phyloP scores from a whole-genome alignment of 208 protist species.

The Trypanosoma rangeli region DNA sequence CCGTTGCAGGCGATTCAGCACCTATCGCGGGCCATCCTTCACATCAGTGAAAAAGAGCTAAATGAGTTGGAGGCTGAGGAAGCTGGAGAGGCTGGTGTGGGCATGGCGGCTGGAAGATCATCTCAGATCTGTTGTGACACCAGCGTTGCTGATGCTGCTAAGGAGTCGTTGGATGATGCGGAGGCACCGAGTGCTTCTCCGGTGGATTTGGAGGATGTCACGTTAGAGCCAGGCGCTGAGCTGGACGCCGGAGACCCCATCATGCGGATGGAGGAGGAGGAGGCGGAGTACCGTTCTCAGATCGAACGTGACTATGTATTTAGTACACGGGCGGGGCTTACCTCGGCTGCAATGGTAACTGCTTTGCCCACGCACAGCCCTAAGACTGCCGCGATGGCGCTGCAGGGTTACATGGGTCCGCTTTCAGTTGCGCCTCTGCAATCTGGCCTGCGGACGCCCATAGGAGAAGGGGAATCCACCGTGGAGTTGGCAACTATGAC shows the following conservation, averaged over 20 bases:
- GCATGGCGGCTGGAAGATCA: not conserved
- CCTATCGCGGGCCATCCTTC: constrained; percentile 54
- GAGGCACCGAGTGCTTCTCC: not conserved
- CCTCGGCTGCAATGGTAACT: constrained; percentile 9
- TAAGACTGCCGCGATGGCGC: constrained; percentile 10
- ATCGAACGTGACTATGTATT: constrained; percentile 84
- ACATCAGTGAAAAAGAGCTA: constrained; percentile 43
- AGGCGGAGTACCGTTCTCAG: constrained; percentile 75
- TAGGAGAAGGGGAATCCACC: not conserved
- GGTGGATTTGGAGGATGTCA: constrained; percentile 5
- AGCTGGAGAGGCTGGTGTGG: not conserved
- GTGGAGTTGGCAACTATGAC: not conserved
- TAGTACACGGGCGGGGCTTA: constrained; percentile 41
- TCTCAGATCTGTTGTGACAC: not conserved
- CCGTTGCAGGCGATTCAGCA: constrained; percentile 71
- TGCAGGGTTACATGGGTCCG: constrained; percentile 14
- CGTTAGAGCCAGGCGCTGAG: constrained; percentile 8
- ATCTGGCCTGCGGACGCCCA: not conserved
- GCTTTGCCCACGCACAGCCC: constrained; percentile 6
- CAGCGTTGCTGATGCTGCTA: not conserved
- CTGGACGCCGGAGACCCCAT: constrained; percentile 15
- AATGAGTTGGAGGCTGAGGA: constrained; percentile 26
- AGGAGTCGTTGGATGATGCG: constrained; percentile 4
- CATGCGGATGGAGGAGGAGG: constrained; percentile 53
- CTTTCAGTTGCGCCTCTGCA: not conserved